Evolutionary conservation across 805 yeast species (phyloP).

Genomic region (Debaryomyces hansenii): DNA sequence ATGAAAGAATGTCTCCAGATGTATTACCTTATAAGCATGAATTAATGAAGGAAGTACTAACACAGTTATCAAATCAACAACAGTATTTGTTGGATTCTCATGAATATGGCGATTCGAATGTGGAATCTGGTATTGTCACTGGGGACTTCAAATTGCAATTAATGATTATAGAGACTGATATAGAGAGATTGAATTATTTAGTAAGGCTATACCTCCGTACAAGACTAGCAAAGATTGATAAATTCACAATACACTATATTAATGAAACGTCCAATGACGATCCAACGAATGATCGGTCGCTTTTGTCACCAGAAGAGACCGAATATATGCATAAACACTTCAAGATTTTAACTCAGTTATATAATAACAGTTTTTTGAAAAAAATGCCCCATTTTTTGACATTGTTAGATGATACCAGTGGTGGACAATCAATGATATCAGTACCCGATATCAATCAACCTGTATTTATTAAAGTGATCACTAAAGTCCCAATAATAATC

Average conservation of each 20-base stretch:
- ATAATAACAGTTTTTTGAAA: conserved; percentile 64
- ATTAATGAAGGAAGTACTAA: conserved; percentile 57
- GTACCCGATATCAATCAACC: conserved; percentile 74
- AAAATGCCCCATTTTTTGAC: conserved; percentile 69
- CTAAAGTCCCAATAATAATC: conserved; percentile 25
- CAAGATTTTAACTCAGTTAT: conserved; percentile 60
- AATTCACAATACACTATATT: conserved; percentile 59
- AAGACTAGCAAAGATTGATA: conserved; percentile 74
- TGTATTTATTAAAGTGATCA: conserved; percentile 64
- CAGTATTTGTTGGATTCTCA: conserved; percentile 76
- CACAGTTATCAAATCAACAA: conserved; percentile 64
- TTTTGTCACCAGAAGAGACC: conserved; percentile 59
- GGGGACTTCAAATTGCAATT: conserved; percentile 71
- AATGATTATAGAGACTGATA: conserved; percentile 85
- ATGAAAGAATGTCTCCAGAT: conserved; percentile 86
- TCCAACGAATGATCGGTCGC: conserved; percentile 6
- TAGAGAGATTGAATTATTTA: conserved; percentile 81
- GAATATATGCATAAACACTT: conserved; percentile 70
- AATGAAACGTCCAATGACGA: conserved; percentile 26
- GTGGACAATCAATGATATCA: conserved; percentile 67
- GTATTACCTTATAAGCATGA: conserved; percentile 70
- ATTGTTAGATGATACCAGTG: conserved; percentile 70
- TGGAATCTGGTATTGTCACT: conserved; percentile 28
- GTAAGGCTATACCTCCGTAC: conserved; percentile 81
- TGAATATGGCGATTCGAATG: conserved; percentile 63